phyloP scores from a whole-genome alignment of 2,329 filamentous ascomycete genomes.

The Madurella fahalii region DNA sequence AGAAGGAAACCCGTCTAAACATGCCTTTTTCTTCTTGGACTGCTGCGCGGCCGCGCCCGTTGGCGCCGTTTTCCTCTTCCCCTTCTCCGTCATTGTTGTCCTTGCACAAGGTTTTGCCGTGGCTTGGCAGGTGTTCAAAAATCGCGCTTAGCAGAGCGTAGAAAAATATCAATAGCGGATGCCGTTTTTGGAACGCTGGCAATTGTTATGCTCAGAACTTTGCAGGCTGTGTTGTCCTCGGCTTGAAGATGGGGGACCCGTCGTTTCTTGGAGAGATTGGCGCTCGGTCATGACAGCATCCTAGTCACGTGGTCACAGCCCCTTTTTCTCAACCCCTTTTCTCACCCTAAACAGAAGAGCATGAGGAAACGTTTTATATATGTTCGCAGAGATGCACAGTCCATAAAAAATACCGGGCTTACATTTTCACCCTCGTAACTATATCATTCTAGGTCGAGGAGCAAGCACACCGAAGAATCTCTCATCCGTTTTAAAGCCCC shows the following conservation, averaged over 20 bases:
- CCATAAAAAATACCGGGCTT: too few relatives aligned
- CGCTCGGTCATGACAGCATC: not conserved
- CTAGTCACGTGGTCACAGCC: constrained; percentile 8
- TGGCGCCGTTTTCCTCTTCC: constrained; percentile 35
- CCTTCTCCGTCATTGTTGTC: constrained; percentile 30
- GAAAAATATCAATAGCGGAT: too few relatives aligned
- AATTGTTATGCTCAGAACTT: too few relatives aligned
- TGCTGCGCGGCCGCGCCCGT: constrained; percentile 24
- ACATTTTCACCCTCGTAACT: too few relatives aligned
- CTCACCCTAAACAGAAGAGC: not conserved
- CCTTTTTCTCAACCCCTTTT: constrained; percentile 1
- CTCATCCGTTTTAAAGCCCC: not conserved
- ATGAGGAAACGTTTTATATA: too few relatives aligned
- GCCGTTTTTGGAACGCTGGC: too few relatives aligned
- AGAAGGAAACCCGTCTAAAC: not conserved
- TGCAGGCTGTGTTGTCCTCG: too few relatives aligned
- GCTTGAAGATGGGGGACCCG: too few relatives aligned
- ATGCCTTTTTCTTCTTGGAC: constrained; percentile 36
- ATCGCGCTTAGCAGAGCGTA: not conserved
- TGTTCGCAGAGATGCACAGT: too few relatives aligned
- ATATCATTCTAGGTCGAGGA: too few relatives aligned
- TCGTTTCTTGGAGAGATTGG: not conserved
- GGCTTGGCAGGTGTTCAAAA: not conserved
- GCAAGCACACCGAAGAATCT: not conserved
- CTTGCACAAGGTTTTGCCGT: not conserved